These are phyloP conservation scores for Plenodomus biglobosus DNA, from an alignment of 2,329 filamentous ascomycete genomes.

Conservation along the genomic window DNA sequence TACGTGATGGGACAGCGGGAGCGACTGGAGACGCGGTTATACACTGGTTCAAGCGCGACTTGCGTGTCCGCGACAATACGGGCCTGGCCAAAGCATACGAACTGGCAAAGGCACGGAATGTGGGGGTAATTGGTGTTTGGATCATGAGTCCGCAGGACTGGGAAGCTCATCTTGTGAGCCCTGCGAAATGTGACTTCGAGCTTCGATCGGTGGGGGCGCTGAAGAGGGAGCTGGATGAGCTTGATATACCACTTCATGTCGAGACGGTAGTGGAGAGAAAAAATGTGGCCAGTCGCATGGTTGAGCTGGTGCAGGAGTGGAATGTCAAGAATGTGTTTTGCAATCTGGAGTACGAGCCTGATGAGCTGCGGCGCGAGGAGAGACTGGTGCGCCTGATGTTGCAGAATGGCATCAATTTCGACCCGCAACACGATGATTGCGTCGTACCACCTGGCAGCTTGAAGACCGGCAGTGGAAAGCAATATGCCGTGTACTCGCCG, in stretches of 20 bases:
- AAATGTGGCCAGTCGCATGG: conserved; percentile 61
- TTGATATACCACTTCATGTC: conserved; percentile 77
- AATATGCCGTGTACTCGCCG: conserved; percentile 81
- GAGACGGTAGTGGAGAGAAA: conserved; percentile 70
- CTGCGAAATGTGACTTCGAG: conserved; percentile 77
- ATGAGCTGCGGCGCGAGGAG: conserved; percentile 79
- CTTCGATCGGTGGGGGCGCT: conserved; percentile 70
- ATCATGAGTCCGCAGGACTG: conserved; percentile 82
- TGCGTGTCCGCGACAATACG: conserved; percentile 73
- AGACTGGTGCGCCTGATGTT: conserved; percentile 63
- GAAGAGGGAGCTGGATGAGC: conserved; percentile 64
- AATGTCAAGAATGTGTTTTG: conserved; percentile 73
- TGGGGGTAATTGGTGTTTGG: conserved; percentile 76
- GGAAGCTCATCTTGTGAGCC: conserved; percentile 74
- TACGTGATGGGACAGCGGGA: conserved; percentile 33
- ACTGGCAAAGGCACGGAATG: conserved; percentile 64
- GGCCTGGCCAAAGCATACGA: conserved; percentile 67
- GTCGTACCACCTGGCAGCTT: conserved; percentile 75
- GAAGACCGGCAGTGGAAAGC: conserved; percentile 67
- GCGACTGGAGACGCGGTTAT: conserved; percentile 65
- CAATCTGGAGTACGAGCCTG: conserved; percentile 90
- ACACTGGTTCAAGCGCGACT: conserved; percentile 89
- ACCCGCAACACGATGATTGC: conserved; percentile 78
- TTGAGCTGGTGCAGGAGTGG: conserved; percentile 71
- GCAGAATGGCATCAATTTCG: conserved; percentile 66